Conservation (phyloP, 495 filamentous ascomycete species). For the Aspergillus olivimuriae region DNA sequence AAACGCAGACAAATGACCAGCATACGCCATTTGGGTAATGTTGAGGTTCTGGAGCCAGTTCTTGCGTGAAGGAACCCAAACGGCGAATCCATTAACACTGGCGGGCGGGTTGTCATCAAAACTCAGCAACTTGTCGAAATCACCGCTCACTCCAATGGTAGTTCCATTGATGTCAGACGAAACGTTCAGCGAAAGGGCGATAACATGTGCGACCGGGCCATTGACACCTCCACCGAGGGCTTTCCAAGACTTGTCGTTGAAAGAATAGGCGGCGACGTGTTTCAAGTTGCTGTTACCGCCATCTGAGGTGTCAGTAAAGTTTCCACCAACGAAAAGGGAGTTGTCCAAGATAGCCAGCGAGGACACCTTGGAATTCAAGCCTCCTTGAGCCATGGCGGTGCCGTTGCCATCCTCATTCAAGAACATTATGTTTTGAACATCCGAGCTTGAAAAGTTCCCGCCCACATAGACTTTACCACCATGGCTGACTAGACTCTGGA, state of each 20-base stretch:
- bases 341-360: slow-evolving; percentile 60
- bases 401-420: slow-evolving; percentile 56
- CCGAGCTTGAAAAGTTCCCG: slow-evolving; percentile 72
- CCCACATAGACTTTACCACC: slow-evolving; percentile 64
- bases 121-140: slow-evolving; percentile 64
- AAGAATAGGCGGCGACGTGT: slow-evolving; percentile 72
- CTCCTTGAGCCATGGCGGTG: slow-evolving; percentile 56
- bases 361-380: slow-evolving; percentile 74
- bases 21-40: slow-evolving; percentile 54
- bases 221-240: slow-evolving; percentile 82
- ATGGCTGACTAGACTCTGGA: slow-evolving; percentile 55
- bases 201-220: slow-evolving; percentile 65
- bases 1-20: slow-evolving; percentile 64
- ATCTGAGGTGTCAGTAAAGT: slow-evolving; percentile 70
- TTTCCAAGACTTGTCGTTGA: slow-evolving; percentile 60
- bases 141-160: slow-evolving; percentile 72
- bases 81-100: slow-evolving; percentile 66
- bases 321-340: slow-evolving; percentile 74
- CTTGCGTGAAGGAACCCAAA: slow-evolving; percentile 86
- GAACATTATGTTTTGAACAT: slow-evolving; percentile 66
- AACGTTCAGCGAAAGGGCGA: slow-evolving; percentile 74
- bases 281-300: slow-evolving; percentile 54
- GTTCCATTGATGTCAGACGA: slow-evolving; percentile 62
- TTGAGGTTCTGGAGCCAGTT: slow-evolving; percentile 88
- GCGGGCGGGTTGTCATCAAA: slow-evolving; percentile 57